Conservation (phyloP, 2,329 filamentous ascomycete species). For the Colletotrichum musae region DNA sequence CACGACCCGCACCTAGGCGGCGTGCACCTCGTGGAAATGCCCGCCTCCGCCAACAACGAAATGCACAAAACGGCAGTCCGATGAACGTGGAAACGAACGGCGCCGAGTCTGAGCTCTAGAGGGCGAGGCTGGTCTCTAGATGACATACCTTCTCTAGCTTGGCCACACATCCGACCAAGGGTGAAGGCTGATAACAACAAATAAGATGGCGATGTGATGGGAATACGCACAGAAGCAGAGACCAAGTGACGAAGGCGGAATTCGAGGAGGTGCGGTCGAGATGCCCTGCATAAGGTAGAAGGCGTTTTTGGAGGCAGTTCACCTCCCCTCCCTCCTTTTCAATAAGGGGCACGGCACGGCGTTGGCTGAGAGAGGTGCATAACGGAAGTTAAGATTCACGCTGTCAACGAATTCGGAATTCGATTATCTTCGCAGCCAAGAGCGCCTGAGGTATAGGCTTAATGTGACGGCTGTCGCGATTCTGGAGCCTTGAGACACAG, state of each 20-base stretch:
- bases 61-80: constrained; percentile 68
- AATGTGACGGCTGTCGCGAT: constrained; percentile 38
- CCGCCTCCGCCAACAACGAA: constrained; percentile 58
- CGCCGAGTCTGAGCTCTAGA: constrained; percentile 69
- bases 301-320: constrained; percentile 37
- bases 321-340: constrained; percentile 18
- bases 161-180: neutral
- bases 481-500: constrained; percentile 29
- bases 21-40: constrained; percentile 58
- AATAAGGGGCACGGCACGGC: constrained; percentile 25
- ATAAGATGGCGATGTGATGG: neutral
- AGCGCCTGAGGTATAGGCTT: constrained; percentile 33
- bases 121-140: neutral
- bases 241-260: constrained; percentile 1
- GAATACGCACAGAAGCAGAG: neutral
- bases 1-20: constrained; percentile 58
- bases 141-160: neutral
- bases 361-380: constrained; percentile 33
- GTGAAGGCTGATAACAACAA: neutral
- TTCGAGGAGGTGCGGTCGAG: constrained; percentile 18
- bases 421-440: constrained; percentile 31
- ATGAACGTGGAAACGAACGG: constrained; percentile 71
- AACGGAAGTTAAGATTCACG: constrained; percentile 34
- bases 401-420: constrained; percentile 28
- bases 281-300: constrained; percentile 40